A percentile compares a stretch with the other conserved stretches of the same genome.
Evolutionary conservation across 306 rosid species (phyloP).

Genomic region (Begonia masoniana): DNA sequence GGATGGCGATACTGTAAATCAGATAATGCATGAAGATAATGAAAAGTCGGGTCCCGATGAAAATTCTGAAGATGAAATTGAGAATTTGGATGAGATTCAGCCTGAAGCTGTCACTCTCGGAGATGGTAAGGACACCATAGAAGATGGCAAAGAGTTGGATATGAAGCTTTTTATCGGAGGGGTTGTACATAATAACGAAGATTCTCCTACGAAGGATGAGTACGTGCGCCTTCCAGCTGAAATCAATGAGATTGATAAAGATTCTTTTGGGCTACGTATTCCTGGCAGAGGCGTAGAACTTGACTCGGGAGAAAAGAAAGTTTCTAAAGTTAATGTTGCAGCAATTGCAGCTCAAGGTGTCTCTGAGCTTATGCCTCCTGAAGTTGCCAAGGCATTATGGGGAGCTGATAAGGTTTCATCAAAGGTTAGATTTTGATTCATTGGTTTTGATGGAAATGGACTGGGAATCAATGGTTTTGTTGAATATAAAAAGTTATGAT

Average conservation of each 20-base stretch:
- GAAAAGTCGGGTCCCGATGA: conserved; percentile 37
- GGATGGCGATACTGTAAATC: conserved; percentile 51
- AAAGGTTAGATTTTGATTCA: conserved; percentile 54
- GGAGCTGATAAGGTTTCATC: conserved; percentile 68
- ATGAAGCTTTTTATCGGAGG: conserved; percentile 85
- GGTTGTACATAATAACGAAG: conserved; percentile 74
- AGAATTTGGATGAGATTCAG: conserved; percentile 43
- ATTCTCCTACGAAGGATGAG: conserved; percentile 60
- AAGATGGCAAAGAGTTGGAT: conserved; percentile 69
- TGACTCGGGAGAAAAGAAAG: conserved; percentile 39
- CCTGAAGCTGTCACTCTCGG: conserved; percentile 60
- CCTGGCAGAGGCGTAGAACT: conserved; percentile 49
- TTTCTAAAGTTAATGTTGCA: conserved; percentile 62
- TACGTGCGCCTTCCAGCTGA: conserved; percentile 74
- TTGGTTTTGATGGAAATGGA: neutral
- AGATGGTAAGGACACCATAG: conserved; percentile 39
- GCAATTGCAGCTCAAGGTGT: conserved; percentile 72
- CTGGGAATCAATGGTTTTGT: too few species aligned
- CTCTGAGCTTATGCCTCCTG: conserved; percentile 91
- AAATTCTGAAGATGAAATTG: conserved; percentile 49
- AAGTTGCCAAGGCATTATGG: conserved; percentile 87
- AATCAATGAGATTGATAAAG: conserved; percentile 62
- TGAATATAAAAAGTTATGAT: too few species aligned
- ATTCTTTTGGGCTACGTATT: conserved; percentile 72
- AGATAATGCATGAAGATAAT: conserved; percentile 58